Base-by-base conservation (phyloP, 129 eudicot genomes). In the Smallanthus sonchifolius region DNA sequence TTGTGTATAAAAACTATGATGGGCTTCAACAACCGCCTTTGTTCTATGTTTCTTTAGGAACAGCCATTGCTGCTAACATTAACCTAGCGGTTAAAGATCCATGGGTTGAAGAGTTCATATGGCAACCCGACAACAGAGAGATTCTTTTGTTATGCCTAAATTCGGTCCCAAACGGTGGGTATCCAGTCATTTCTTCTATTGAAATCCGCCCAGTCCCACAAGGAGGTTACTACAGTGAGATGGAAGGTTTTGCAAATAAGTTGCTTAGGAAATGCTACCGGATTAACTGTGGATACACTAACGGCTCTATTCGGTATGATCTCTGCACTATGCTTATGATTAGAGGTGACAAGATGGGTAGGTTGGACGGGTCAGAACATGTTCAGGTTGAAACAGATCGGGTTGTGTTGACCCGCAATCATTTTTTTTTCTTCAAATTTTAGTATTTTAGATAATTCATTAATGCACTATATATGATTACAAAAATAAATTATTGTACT, bases 1-100 rank as follows among this genome's bases (percentile, higher is more conserved):
- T 90, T 47, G 84, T 86, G 80, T 93, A 93, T 77, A 86, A 78
- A 73, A 93, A 93, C 84, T 93, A 93, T 56, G 98, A 93, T 70
- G 90, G 95, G 43, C 91, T 86, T 43, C 69, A 70, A 30, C 80
- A 83, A 11, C 85, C 98, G 5, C 98, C 98, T 24, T 66, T 63
- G 71, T 93, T 93, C 79, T 83, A 80, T 76, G 85, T 93, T 74
- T 93, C 98, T 49, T 65, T 93, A 48, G 98, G 95, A 38, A 87
- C 88, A 54, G 85, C 96, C 14, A 78, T 84, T 42, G 72, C 78
- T 39, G 72, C 88, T 44, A 73, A 75, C 17, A 74, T 93, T 36
- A 86, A 90, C 76, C 85, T 93, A 40, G 67, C 83, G 3, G 65
- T 56, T 54, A 70, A 39, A 55, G 98, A 93, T 82, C 98, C 98